These are phyloP conservation scores for Trichophyton equinum DNA, from an alignment of 2,329 filamentous ascomycete species.

Conservation along the genomic window DNA sequence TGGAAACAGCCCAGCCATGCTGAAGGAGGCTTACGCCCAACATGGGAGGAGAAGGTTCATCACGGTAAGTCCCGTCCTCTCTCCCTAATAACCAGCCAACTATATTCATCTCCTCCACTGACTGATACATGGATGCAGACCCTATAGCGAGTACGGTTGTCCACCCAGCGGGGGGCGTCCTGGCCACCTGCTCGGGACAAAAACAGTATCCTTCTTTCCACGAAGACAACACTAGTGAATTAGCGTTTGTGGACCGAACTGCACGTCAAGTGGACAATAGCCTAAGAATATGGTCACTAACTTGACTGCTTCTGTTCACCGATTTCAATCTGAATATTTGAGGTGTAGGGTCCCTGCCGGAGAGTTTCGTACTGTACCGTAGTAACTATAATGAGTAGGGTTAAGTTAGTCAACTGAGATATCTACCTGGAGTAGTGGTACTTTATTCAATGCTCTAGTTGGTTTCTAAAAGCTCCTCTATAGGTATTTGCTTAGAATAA, in stretches of 20 bases:
- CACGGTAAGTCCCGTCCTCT: slow-evolving; percentile 26
- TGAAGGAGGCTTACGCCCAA: slow-evolving; percentile 32
- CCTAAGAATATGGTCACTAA: slow-evolving; percentile 27
- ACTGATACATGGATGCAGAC: slow-evolving; percentile 24
- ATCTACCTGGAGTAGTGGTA: too few species aligned
- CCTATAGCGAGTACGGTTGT: slow-evolving; percentile 34
- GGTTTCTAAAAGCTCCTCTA: too few species aligned
- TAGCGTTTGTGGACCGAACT: background rate
- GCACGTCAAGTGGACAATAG: slow-evolving; percentile 22
- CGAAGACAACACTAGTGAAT: slow-evolving; percentile 9
- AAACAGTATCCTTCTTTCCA: slow-evolving; percentile 18
- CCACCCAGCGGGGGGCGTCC: slow-evolving; percentile 36
- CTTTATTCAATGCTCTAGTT: too few species aligned
- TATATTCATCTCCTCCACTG: too few species aligned
- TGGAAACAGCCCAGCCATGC: slow-evolving; percentile 37
- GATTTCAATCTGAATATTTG: too few species aligned
- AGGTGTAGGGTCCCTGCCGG: too few species aligned
- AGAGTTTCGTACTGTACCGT: too few species aligned
- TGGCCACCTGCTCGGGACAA: slow-evolving; percentile 41
- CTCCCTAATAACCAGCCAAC: background rate
- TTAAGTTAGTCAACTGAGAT: too few species aligned
- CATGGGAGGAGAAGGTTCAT: slow-evolving; percentile 34
- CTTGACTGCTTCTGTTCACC: too few species aligned
- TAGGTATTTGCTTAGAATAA: too few species aligned
- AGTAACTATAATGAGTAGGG: too few species aligned